Evolutionary conservation across 2,329 filamentous ascomycete species (phyloP), one percentile per base, ranked within the genome.

Genomic region (Cadophora sp.): DNA sequence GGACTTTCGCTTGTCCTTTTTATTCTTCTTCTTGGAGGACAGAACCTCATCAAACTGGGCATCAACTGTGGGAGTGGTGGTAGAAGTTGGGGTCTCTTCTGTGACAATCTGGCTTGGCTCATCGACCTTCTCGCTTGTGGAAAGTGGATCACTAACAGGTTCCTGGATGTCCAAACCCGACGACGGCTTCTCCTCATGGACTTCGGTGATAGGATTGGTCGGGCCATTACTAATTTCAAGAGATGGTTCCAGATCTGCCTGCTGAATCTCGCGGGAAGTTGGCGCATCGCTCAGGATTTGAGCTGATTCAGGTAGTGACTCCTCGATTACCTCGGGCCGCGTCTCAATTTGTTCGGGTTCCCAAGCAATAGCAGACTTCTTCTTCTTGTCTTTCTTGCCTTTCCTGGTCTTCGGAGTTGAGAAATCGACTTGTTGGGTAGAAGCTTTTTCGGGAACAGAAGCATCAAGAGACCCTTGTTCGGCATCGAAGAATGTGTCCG

Each of bases 1-100:
- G 13, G 53, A 62, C 41, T 67, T 67, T 20, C 74, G 72, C 6
- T 72, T 73, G 65, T 81, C 81, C 22, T 70, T 70, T 50, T 71
- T 72, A 65, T 68, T 67, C 18, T 66, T 63, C 20, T 67, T 68
- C 55, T 65, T 64, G 2, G 64, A 50, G 6, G 48, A 48, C 8
- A 43, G 18, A 27, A 55, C 41, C 18, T 64, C 48, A 22, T 71
- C 69, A 7, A 62, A 48, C 4, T 30, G 24, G 0, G 8, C 41
- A n/a, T 68, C 48, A 24, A 20, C 45, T 16, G 36, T 24, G 9
- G 27, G 4, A 9, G 24, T 22, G 9, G 14, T 36, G 27, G 20
- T 45, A 18, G 41, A 47, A 30, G 56, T 33, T 45, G 16, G 22
- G 13, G 18, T 48, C 9, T 33, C 43, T 24, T 30, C 41, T 14